Evolutionary conservation across 805 yeast genomes (phyloP), one percentile per base, ranked within the genome.

Genomic region (Metschnikowia peoriensis): DNA sequence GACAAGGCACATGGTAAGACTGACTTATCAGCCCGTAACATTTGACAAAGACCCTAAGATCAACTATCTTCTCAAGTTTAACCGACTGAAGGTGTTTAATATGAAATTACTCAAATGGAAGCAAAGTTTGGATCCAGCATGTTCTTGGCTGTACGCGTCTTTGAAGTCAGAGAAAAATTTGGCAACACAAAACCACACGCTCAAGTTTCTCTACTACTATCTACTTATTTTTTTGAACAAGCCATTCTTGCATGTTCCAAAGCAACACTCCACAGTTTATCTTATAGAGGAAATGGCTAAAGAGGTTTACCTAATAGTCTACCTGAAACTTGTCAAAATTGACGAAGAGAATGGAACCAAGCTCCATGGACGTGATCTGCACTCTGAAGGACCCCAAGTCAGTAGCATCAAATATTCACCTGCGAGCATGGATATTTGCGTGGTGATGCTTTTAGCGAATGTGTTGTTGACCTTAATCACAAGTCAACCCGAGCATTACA

Each of bases 201-300:
- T 59, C 54, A 57, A 58, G 49, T 50, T 43, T 29, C 46, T 56
- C 38, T 59, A 55, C 49, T 57, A 53, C 52, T 54, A 56, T 47
- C 29, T 58, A 10, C 46, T 59, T 28, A 38, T 59, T 17, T 59
- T 53, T 35, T 41, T 59, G 48, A 59, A 59, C 50, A 59, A 59
- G 49, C 62, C 62, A 2, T 59, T 59, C 49, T 46, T 58, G 44
- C 62, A 58, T 22, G 57, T 59, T 15, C 62, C 61, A 3, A 54
- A 53, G 41, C 52, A 59, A 45, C 59, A 59, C 32, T 52, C 58
- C 27, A 53, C 58, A 4, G 54, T 52, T 37, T 56, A 45, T 44
- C 50, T 57, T 41, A 56, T 59, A 16, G 62, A 59, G 42, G 61
- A 59, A n/a, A 58, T 58, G 43, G 49, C 62, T 6, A 51, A 51